phyloP scores from a whole-genome alignment of 192 early-diverging fungal genomes.

The Podila epigama region DNA sequence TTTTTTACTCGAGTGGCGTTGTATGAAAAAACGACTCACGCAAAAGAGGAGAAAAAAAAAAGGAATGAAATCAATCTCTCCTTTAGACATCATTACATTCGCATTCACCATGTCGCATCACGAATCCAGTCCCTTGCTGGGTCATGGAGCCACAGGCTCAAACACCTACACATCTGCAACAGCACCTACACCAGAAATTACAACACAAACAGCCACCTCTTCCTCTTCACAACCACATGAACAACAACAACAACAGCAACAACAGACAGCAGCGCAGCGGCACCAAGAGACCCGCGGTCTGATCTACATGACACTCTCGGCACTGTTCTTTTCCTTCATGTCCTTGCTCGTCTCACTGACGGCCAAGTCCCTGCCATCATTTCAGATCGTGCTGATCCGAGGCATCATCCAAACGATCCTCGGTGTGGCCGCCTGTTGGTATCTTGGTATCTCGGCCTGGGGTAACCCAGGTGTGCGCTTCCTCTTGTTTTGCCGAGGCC shows the following conservation, averaged over 20 bases:
- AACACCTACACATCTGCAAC: not conserved
- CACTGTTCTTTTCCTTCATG: conserved; percentile 75
- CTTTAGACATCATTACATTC: not conserved
- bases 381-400: conserved; percentile 77
- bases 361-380: conserved; percentile 62
- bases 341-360: conserved; percentile 76
- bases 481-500: conserved; percentile 70
- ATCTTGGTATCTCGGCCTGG: conserved; percentile 57
- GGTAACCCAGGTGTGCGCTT: conserved; percentile 59
- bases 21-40: too few relatives aligned
- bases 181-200: too few relatives aligned
- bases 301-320: conserved; percentile 71
- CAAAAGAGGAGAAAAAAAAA: too few relatives aligned
- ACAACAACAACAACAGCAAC: not conserved
- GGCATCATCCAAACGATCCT: conserved; percentile 70
- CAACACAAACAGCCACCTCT: not conserved
- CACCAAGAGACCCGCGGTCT: conserved; percentile 54
- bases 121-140: conserved; percentile 27
- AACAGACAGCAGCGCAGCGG: conserved; percentile 7
- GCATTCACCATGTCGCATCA: not conserved
- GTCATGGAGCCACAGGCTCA: not conserved
- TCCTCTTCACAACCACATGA: not conserved
- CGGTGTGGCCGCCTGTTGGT: conserved; percentile 63
- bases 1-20: too few relatives aligned
- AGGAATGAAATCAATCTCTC: not conserved